phyloP scores from a whole-genome alignment of 2,329 filamentous ascomycete genomes.

The Chaetomiaceae sp. region DNA sequence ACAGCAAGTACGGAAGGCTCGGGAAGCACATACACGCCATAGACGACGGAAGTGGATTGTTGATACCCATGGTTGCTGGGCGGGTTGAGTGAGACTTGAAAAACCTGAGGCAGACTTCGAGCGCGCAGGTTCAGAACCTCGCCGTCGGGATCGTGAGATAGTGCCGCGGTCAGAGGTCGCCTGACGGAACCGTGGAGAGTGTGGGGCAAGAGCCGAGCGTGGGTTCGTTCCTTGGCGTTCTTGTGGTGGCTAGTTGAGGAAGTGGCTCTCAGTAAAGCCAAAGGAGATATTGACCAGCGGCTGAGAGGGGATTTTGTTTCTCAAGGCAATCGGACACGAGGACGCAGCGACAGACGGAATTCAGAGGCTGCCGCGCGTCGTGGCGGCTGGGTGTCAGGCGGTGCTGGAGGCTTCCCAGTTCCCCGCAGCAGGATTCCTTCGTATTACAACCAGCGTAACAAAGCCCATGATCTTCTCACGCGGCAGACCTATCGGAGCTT shows the following conservation, averaged over 20 bases:
- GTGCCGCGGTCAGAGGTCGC: neutral
- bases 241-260: no score
- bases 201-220: no score
- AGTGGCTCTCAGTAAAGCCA: no score
- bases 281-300: no score
- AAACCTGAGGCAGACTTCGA: neutral
- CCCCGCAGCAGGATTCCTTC: constrained; percentile 13
- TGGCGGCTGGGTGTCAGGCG: constrained; percentile 3
- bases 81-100: neutral
- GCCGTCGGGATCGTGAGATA: neutral
- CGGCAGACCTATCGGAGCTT: no score
- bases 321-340: no score
- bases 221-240: no score
- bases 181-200: no score
- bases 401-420: neutral
- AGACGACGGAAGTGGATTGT: constrained; percentile 61
- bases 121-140: neutral
- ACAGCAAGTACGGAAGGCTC: constrained; percentile 10
- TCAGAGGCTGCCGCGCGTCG: constrained; percentile 7
- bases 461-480: no score
- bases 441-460: no score
- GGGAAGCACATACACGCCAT: constrained; percentile 55
- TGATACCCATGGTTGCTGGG: constrained; percentile 48
- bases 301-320: no score
- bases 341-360: no score